Conservation (phyloP, 2,329 filamentous ascomycete genomes). For the Penicillium sp. region DNA sequence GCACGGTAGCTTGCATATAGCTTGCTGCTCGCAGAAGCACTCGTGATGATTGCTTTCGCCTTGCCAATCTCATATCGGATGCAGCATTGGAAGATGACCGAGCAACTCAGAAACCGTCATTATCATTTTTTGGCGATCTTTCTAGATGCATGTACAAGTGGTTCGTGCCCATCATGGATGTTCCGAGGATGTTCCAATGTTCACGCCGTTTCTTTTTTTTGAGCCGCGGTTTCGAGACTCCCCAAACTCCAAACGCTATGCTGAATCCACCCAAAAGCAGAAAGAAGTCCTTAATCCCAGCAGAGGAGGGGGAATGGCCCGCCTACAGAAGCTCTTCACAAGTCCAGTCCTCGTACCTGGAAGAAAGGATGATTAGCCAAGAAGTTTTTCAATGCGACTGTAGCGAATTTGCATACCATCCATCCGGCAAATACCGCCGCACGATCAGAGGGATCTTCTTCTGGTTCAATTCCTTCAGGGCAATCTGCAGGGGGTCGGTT, state of each 20-base stretch:
- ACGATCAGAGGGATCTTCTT: slow-evolving; percentile 98
- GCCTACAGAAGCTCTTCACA: slow-evolving; percentile 81
- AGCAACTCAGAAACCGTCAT: slow-evolving; percentile 18
- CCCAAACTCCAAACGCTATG: slow-evolving; percentile 46
- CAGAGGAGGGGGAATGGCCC: slow-evolving; percentile 10
- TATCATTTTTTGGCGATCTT: slow-evolving; percentile 24
- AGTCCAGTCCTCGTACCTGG: slow-evolving; percentile 96
- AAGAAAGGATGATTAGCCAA: slow-evolving; percentile 1
- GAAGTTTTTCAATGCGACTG: background rate
- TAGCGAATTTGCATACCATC: slow-evolving; percentile 65
- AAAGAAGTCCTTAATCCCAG: slow-evolving; percentile 20
- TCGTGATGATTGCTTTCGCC: no score
- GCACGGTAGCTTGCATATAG: no score
- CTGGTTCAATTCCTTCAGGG: slow-evolving; percentile 93
- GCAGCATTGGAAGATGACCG: background rate
- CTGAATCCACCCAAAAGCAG: slow-evolving; percentile 28
- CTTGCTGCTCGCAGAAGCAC: no score
- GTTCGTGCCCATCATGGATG: slow-evolving; percentile 13
- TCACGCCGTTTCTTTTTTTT: slow-evolving; percentile 19
- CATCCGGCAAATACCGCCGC: slow-evolving; percentile 91
- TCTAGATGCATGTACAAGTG: slow-evolving; percentile 22
- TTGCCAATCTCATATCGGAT: no score
- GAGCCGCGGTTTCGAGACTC: slow-evolving; percentile 25
- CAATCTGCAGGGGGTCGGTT: slow-evolving; percentile 95
- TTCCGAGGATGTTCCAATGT: slow-evolving; percentile 14